Evolutionary conservation across 2,329 filamentous ascomycete species (phyloP), one percentile per base, ranked within the genome.

Genomic region (Arthrocladium fulminans): DNA sequence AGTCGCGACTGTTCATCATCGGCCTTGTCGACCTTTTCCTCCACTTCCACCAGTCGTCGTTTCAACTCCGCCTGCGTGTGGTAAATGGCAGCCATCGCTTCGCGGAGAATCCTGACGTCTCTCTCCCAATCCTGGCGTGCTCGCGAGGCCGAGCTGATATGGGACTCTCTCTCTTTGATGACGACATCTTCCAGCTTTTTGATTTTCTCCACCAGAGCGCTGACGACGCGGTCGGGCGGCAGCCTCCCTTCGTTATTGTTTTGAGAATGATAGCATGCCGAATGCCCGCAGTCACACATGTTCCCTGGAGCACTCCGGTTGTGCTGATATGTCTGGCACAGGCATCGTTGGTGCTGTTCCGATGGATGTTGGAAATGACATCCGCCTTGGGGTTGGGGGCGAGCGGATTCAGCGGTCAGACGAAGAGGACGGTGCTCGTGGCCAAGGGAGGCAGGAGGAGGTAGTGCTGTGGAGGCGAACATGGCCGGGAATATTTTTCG

Each of bases 201-300:
- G 43, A 60, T 47, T 34, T 55, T 56, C 17, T 62, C 60, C 24
- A 55, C 22, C 22, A 61, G 44, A 25, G 48, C 44, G 24, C 49
- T 45, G 15, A 45, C 43, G 8, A 45, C 27, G 19, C 43, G 43
- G 13, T 45, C 43, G 4, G 43, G 43, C 15, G 43, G 37, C 8
- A 37, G 29, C 24, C 9, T 45, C n/a, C 22, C 20, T n/a, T 23
- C 43, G 20, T 45, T 37, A 19, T 38, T 45, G 4, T 23, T 9
- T 29, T 45, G 43, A 3, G 27, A 65, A 54, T 72, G 70, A 53
- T 67, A 66, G 64, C 69, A 72, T 55, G 69, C 69, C 57, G 70
- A 69, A 57, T 72, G 69, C 12, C 69, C 69, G 54, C 69, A 72
- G 17, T 68, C 68, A 53, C 70, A 73, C 43, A 58, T 63, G n/a